Base-by-base conservation (phyloP, 495 filamentous ascomycete species). In the Mytilinidion resinicola region DNA sequence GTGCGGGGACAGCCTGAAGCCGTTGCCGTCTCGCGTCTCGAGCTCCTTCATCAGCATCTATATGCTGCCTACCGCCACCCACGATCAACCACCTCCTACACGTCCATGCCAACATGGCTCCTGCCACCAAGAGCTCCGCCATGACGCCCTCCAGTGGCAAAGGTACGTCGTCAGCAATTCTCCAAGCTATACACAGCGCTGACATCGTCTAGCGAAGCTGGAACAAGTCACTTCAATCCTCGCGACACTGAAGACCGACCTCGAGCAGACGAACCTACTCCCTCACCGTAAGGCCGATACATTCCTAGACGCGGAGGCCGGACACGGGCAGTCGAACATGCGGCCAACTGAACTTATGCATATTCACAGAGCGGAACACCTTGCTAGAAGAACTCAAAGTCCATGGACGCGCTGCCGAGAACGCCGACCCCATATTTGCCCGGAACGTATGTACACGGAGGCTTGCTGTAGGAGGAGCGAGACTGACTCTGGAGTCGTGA, bases 361-460 rank as follows among this genome's bases (percentile, higher is more conserved):
- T 57, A 3, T 35, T 6, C 36, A 41, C 44, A 73, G 72, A 72
- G 55, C 66, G 64, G 17, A 59, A 61, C 19, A 38, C 60, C 0
- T 44, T 69, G 6, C 80, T 96, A 8, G 81, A 90, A 54, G 79
- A 88, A 55, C 73, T 96, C 37, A 95, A 95, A 67, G 76, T 91
- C 55, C 83, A 87, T 67, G 86, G 90, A 15, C 86, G 90, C 10
- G 81, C 84, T 63, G 80, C 85, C 9, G 74, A 74, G 52, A 76
- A 86, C 72, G 83, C 89, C 35, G 87, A 83, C 48, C 85, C 90
- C 6, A 90, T 96, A 34, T 96, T 91, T 70, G 86, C 85, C 9
- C 82, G 81, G 65, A 75, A 85, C 73, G 90, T 85, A 81, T 51
- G 73, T 66, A 11, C 39, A 48, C 12, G n/a, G 9, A n/a, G 4